A percentile compares a stretch with the other conserved stretches of the same genome.
These are phyloP conservation scores for Phytopythium ostracodes DNA, from an alignment of 352 stramenopile genomes.

Conservation along the genomic window DNA sequence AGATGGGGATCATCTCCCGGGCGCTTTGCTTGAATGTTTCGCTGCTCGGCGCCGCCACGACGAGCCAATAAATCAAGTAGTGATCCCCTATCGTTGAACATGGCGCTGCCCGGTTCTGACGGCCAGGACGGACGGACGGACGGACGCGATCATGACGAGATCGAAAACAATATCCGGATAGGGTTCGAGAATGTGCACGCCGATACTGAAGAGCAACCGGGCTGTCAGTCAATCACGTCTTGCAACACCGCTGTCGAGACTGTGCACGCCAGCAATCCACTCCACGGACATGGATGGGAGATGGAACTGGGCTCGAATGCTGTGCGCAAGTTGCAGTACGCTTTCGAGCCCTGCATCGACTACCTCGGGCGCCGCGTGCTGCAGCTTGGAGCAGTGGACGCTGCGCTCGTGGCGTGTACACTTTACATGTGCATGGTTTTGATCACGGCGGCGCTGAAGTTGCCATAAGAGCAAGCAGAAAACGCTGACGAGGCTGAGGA, in stretches of 20 bases:
- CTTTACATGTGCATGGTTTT: too few species aligned
- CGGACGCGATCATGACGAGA: not conserved
- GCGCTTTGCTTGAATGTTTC: not conserved
- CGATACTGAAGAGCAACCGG: not conserved
- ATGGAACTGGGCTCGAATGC: too few species aligned
- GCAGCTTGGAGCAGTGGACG: too few species aligned
- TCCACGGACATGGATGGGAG: not conserved
- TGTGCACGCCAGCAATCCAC: not conserved
- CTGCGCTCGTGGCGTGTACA: too few species aligned
- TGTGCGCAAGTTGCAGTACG: not conserved
- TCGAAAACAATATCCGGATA: not conserved
- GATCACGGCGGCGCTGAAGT: not conserved
- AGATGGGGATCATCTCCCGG: conserved; percentile 4
- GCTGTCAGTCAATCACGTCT: not conserved
- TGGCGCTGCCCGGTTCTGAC: not conserved
- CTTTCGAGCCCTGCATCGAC: too few species aligned
- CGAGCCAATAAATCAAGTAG: conserved; percentile 5
- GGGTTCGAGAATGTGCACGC: not conserved
- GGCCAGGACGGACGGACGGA: not conserved
- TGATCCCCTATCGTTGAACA: conserved; percentile 9
- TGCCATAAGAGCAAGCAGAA: not conserved
- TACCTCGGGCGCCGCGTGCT: too few species aligned
- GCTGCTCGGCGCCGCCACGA: conserved; percentile 1
- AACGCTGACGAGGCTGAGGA: not conserved
- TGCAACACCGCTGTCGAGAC: not conserved